phyloP scores from a whole-genome alignment of 73 alveolate species.

The Paramecium sonneborni region DNA sequence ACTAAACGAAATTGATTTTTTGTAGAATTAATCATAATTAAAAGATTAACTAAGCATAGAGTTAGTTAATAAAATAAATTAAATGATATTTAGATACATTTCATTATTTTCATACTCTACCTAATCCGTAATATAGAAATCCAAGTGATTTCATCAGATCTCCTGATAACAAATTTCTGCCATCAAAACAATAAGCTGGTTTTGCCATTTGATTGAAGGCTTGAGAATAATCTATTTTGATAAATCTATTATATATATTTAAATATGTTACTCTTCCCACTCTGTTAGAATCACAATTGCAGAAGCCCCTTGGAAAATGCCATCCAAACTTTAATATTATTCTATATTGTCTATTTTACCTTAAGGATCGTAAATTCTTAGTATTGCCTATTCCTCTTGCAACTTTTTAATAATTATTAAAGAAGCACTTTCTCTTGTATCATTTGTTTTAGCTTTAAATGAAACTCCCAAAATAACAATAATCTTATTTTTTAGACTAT shows the following conservation, averaged over 20 bases:
- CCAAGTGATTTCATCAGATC: conserved; percentile 28
- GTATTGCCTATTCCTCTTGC: conserved; percentile 22
- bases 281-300: conserved; percentile 53
- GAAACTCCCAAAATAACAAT: conserved; percentile 56
- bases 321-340: not conserved
- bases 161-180: conserved; percentile 32
- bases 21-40: too few relatives aligned
- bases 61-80: too few relatives aligned
- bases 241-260: not conserved
- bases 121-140: conserved; percentile 35
- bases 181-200: conserved; percentile 56
- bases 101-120: not conserved
- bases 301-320: not conserved
- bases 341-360: not conserved
- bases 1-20: too few relatives aligned
- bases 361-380: conserved; percentile 52
- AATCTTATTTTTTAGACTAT: not conserved
- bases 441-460: conserved; percentile 55
- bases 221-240: not conserved
- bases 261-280: conserved; percentile 60
- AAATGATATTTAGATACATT: not conserved
- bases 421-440: conserved; percentile 56
- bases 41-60: too few relatives aligned
- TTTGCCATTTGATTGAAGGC: not conserved
- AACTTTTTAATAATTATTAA: not conserved